Base-by-base conservation (phyloP, 352 stramenopile species). In the Hyaloperonospora arabidopsidis region DNA sequence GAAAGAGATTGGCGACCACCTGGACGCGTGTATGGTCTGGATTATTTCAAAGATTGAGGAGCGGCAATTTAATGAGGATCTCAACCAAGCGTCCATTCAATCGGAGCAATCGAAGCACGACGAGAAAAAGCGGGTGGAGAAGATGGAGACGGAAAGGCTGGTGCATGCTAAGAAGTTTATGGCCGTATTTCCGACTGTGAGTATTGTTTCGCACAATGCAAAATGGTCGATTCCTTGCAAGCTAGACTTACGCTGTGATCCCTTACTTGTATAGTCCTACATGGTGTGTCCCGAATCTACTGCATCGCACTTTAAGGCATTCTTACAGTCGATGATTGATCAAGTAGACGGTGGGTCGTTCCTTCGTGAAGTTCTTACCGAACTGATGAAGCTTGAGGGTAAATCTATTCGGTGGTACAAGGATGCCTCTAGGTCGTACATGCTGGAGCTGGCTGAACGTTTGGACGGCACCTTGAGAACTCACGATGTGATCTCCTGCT, bases 11-110 rank as follows among this genome's bases (percentile, higher is more conserved):
- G 82, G 79, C 25, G 61, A 87, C 19, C 59, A 89, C 50, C 65
- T 57, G 2, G 82, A 90, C 34, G 65, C 60, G n/a, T 90, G 80
- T 49, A 90, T 93, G 78, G 1, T 89, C 38, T 93, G 79, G 79
- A 86, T 89, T 49, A 70, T 88, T 39, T 76, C 75, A n/a, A 72
- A 78, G 45, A 54, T 86, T 12, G 82, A 90, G 48, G 82, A 93
- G 52, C 61, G 69, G 48, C 64, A 87, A 49, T 93, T 87, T 43
- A 69, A 65, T 15, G 63, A 74, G 15, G 77, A 93, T 19, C 41
- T 93, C 12, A 89, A 89, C 52, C 61, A 65, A 45, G 82, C 82
- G 25, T 89, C 80, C 12, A 90, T 90, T 53, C 61, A 81, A 59
- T 93, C 82, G 1, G 82, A 93, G 51, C 59, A 81, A 22, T 72